These are phyloP conservation scores for Tilletiaria anomala DNA, from an alignment of 1,284 basidiomycete species.

Conservation along the genomic window DNA sequence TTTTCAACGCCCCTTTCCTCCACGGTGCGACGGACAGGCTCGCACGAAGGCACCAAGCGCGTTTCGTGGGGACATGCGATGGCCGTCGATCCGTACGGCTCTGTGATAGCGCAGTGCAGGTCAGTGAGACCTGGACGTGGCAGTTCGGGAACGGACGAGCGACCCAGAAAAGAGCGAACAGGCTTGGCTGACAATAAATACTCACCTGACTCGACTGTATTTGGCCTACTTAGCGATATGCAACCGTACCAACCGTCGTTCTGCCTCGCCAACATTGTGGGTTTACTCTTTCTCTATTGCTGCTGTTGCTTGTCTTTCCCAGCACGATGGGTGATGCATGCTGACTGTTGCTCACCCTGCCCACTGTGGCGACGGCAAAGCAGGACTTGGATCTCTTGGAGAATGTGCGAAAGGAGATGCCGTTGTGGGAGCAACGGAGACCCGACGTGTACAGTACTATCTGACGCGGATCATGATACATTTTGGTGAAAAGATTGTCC, in stretches of 20 bases:
- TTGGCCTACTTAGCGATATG: constrained; percentile 29
- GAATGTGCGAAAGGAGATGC: constrained; percentile 28
- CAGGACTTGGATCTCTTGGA: constrained; percentile 23
- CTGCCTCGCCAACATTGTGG: constrained; percentile 29
- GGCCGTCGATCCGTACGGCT: constrained; percentile 37
- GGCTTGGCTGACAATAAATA: neutral
- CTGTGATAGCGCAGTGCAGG: constrained; percentile 29
- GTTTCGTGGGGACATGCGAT: constrained; percentile 38
- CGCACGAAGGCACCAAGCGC: constrained; percentile 24
- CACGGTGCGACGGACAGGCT: too few relatives aligned
- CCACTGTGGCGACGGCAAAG: neutral
- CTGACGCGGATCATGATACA: too few relatives aligned
- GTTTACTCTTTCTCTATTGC: constrained; percentile 1
- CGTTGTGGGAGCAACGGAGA: constrained; percentile 30
- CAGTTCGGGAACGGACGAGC: neutral
- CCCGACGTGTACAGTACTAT: constrained; percentile 22
- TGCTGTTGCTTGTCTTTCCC: too few relatives aligned
- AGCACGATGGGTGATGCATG: neutral
- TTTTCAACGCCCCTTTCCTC: too few relatives aligned
- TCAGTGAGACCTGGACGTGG: constrained; percentile 3
- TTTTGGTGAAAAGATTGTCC: too few relatives aligned
- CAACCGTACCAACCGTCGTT: constrained; percentile 30
- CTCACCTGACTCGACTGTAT: too few relatives aligned
- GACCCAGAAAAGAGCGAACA: neutral
- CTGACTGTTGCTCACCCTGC: neutral